Conservation (phyloP, 1,284 basidiomycete genomes). For the Rhodotorula sp. region DNA sequence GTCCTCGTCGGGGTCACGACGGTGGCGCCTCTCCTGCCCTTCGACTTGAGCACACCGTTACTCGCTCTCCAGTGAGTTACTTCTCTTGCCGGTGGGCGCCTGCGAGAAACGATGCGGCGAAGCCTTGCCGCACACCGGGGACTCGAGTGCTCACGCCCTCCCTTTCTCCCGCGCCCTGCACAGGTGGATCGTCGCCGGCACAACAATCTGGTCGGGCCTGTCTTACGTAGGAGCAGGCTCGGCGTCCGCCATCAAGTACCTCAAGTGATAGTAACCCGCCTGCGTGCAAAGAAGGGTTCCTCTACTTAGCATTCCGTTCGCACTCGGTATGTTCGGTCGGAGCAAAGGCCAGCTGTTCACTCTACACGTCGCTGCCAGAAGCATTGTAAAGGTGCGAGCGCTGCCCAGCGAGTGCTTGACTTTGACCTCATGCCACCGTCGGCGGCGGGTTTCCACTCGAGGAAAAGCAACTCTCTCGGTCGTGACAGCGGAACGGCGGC, state of each 20-base stretch:
- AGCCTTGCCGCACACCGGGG: background rate
- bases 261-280: conserved; percentile 20
- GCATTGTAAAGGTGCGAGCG: too few relatives aligned
- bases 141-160: background rate
- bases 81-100: background rate
- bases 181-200: conserved; percentile 80
- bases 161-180: too few relatives aligned
- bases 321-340: too few relatives aligned
- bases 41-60: conserved; percentile 61
- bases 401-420: background rate
- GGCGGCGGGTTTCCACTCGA: background rate
- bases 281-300: background rate
- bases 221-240: conserved; percentile 71
- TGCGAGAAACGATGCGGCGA: background rate
- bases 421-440: background rate
- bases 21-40: conserved; percentile 72
- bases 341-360: too few relatives aligned
- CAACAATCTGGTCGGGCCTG: conserved; percentile 88
- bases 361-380: too few relatives aligned
- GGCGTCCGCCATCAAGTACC: conserved; percentile 62
- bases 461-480: background rate
- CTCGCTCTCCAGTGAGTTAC: conserved; percentile 63
- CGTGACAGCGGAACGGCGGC: background rate
- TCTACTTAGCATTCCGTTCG: too few relatives aligned
- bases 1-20: conserved; percentile 85